phyloP scores from a whole-genome alignment of 768 basidiomycete genomes.

The Rhodocollybia butyracea region DNA sequence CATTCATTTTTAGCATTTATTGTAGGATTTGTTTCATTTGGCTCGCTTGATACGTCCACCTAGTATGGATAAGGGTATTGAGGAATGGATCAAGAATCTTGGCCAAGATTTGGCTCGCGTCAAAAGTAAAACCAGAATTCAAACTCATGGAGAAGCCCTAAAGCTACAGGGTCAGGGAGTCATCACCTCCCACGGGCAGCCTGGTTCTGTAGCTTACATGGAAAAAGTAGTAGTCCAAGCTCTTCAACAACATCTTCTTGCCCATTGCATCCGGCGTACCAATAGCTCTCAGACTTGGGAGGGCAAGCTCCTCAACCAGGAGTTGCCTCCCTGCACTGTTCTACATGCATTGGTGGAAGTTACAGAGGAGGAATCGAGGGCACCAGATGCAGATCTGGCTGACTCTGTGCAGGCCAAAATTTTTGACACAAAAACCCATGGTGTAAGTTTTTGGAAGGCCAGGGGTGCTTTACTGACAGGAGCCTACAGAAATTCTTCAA shows the following conservation, averaged over 20 bases:
- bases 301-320: background rate
- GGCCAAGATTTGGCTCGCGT: background rate
- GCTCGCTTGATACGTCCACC: background rate
- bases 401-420: background rate
- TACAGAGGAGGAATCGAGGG: background rate
- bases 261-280: background rate
- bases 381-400: background rate
- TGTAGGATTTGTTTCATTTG: background rate
- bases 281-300: background rate
- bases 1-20: background rate
- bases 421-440: background rate
- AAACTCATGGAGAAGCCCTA: background rate
- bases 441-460: background rate
- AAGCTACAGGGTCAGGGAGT: background rate
- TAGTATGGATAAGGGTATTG: background rate
- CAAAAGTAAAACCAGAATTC: background rate
- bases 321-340: background rate
- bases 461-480: background rate
- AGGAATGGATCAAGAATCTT: background rate
- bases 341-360: background rate
- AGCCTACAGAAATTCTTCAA: background rate
- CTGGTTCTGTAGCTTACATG: background rate
- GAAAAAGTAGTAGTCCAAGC: background rate
- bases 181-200: background rate
- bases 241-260: background rate